Base-by-base conservation (phyloP, 345 rosid species). In the Theobroma cacao region DNA sequence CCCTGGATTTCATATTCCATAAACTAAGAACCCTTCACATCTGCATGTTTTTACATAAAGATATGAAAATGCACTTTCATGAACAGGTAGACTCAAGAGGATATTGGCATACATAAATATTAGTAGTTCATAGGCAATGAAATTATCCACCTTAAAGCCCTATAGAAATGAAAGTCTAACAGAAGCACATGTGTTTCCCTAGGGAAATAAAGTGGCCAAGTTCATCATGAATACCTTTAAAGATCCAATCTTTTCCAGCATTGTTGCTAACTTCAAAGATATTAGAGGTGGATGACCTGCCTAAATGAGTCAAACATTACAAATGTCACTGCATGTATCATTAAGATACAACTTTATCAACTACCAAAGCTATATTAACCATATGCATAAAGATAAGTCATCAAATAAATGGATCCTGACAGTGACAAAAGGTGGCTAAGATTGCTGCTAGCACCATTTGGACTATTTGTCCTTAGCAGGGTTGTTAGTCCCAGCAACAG, bases 161-260 rank as follows among this genome's bases (percentile, higher is more conserved):
- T 26, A 38, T 10, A 9, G 50, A 45, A 71, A 60, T 17, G 36
- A 75, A 74, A 73, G 43, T 26, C 38, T 7, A 60, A 59, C 67
- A 60, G 43, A 45, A 40, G 41, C 55, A 75, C 53, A 72, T 28
- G 14, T 41, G 24, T 48, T 48, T 72, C 59, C 28, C 33, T 26
- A 26, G 55, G 11, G 12, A 30, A 30, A 65, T 13, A 10, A 41
- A 53, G 70, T 11, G 28, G 62, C 55, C 34, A 74, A 78, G 58
- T 28, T 24, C 72, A n/a, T 58, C 17, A 34, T 4, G 30, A 58
- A 13, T 86, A 90, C 97, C 91, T 88, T 90, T 60, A 92, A 77
- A 69, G 94, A 84, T 48, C 79, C 84, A 75, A 94, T 94, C 87
- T 86, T 88, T 78, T 77, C 90, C 60, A 96, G 85, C 91, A 87